A percentile compares a stretch with the other conserved stretches of the same genome.
These are phyloP conservation scores for Phytophthora sp. DNA, from an alignment of 352 stramenopile genomes.

Conservation along the genomic window DNA sequence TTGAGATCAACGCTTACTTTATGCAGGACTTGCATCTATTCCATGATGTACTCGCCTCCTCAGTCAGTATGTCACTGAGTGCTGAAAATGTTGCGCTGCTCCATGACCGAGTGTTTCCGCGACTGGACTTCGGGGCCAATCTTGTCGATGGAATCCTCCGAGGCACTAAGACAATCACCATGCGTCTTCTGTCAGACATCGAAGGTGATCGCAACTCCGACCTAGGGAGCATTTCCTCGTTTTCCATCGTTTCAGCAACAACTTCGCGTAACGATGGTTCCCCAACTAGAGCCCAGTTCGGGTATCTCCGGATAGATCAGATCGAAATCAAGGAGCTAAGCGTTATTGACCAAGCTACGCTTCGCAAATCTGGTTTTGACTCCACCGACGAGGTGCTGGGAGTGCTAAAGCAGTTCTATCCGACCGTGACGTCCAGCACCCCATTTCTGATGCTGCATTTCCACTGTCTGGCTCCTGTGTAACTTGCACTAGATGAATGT, in stretches of 20 bases:
- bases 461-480: no score
- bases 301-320: constrained; percentile 49
- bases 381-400: constrained; percentile 44
- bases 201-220: constrained; percentile 61
- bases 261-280: constrained; percentile 7
- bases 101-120: constrained; percentile 24
- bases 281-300: constrained; percentile 38
- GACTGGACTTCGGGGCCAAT: constrained; percentile 60
- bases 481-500: no score
- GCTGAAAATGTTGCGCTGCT: constrained; percentile 25
- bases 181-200: constrained; percentile 64
- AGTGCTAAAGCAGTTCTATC: constrained; percentile 66
- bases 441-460: constrained; percentile 62
- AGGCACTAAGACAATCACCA: constrained; percentile 64
- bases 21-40: constrained; percentile 56
- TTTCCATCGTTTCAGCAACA: constrained; percentile 50
- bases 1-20: constrained; percentile 72
- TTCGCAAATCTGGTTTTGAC: constrained; percentile 53
- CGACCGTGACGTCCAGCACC: constrained; percentile 45
- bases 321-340: constrained; percentile 36
- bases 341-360: constrained; percentile 34
- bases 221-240: constrained; percentile 39
- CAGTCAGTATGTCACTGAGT: background rate
- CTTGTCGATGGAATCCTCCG: constrained; percentile 52
- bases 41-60: constrained; percentile 19